phyloP scores from a whole-genome alignment of 1,139 yeast species.

The Debaryomycetaceae sp. region DNA sequence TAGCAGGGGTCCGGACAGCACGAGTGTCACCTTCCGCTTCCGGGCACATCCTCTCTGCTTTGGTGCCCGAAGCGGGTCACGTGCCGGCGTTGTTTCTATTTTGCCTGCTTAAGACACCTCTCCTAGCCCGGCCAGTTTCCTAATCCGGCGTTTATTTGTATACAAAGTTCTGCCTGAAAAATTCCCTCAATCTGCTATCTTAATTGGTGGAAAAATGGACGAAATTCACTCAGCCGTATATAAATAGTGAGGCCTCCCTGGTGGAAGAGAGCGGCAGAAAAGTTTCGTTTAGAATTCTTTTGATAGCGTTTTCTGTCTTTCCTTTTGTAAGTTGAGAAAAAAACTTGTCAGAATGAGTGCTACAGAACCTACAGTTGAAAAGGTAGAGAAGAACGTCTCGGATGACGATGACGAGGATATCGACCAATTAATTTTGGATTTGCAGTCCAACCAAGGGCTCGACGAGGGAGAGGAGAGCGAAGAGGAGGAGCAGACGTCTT shows the following conservation, averaged over 20 bases:
- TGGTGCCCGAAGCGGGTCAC: background rate
- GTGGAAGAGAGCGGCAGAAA: background rate
- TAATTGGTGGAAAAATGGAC: slow-evolving; percentile 11
- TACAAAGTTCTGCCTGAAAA: slow-evolving; percentile 6
- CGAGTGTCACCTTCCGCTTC: background rate
- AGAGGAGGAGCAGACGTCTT: slow-evolving; percentile 45
- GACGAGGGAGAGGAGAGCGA: slow-evolving; percentile 50
- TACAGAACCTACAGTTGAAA: slow-evolving; percentile 50
- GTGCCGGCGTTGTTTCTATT: slow-evolving; percentile 1
- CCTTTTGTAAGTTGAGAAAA: slow-evolving; percentile 6
- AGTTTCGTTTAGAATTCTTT: background rate
- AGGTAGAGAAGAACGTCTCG: slow-evolving; percentile 46
- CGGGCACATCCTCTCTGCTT: background rate
- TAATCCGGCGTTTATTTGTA: slow-evolving; percentile 5
- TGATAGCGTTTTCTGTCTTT: slow-evolving; percentile 4
- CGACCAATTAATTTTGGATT: slow-evolving; percentile 83
- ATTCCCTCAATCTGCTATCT: slow-evolving; percentile 12
- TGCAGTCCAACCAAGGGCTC: slow-evolving; percentile 74
- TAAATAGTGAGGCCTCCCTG: slow-evolving; percentile 8
- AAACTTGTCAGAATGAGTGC: slow-evolving; percentile 33
- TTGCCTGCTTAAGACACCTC: slow-evolving; percentile 2
- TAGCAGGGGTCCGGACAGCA: background rate
- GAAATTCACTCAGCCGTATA: slow-evolving; percentile 9
- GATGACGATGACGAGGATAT: slow-evolving; percentile 81
- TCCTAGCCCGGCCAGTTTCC: slow-evolving; percentile 2